These are phyloP conservation scores for Insectozyma bohioensis DNA, from an alignment of 1,139 yeast genomes.

Conservation along the genomic window DNA sequence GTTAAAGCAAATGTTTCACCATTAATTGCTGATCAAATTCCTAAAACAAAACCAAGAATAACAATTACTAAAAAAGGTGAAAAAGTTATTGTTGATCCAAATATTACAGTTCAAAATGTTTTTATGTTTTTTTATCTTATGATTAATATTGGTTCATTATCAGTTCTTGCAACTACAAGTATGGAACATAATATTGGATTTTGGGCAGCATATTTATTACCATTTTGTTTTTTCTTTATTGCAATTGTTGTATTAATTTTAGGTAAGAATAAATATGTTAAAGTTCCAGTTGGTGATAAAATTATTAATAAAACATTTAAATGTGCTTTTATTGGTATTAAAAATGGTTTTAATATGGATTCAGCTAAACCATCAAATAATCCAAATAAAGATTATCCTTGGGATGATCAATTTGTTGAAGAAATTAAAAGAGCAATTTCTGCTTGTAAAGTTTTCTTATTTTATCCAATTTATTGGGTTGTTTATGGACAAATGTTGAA, in stretches of 20 bases:
- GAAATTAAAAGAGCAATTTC: constrained; percentile 57
- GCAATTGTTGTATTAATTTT: constrained; percentile 55
- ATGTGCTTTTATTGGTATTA: constrained; percentile 45
- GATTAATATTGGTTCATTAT: constrained; percentile 42
- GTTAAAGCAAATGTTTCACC: constrained; percentile 81
- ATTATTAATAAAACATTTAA: constrained; percentile 58
- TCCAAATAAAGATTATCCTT: constrained; percentile 46
- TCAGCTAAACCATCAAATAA: constrained; percentile 53
- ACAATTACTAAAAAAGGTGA: constrained; percentile 37
- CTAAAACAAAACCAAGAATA: constrained; percentile 38
- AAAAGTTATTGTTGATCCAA: constrained; percentile 41
- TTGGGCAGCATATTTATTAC: constrained; percentile 52
- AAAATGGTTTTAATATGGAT: constrained; percentile 51
- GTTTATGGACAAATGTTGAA: constrained; percentile 67
- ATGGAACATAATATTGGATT: constrained; percentile 38
- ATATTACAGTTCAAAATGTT: constrained; percentile 41
- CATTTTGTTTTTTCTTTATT: constrained; percentile 65
- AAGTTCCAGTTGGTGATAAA: constrained; percentile 62
- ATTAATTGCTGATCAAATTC: constrained; percentile 72
- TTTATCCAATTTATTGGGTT: constrained; percentile 67
- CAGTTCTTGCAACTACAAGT: constrained; percentile 44
- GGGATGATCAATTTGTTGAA: constrained; percentile 64
- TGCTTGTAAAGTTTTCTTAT: constrained; percentile 64
- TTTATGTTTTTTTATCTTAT: constrained; percentile 44
- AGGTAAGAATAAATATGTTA: constrained; percentile 59